phyloP scores from a whole-genome alignment of 805 yeast genomes.

The Yamadazyma philogaea region DNA sequence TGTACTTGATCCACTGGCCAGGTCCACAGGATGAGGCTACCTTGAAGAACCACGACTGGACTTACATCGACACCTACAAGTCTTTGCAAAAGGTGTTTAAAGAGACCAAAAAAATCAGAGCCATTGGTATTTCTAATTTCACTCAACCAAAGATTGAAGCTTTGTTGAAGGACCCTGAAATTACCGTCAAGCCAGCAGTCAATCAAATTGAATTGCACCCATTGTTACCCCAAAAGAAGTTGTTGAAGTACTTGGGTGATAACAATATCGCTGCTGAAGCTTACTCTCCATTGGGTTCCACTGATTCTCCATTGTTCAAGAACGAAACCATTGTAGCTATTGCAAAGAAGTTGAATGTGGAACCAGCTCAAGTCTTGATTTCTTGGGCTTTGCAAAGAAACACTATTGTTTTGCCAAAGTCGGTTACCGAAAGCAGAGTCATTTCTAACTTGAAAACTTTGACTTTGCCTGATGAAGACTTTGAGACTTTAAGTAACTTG shows the following conservation, averaged over 20 bases:
- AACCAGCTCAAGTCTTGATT: slow-evolving; percentile 34
- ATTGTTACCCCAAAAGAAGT: slow-evolving; percentile 36
- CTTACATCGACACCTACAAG: slow-evolving; percentile 42
- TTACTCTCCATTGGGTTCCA: slow-evolving; percentile 65
- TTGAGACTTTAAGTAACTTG: slow-evolving; percentile 30
- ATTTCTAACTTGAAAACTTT: slow-evolving; percentile 37
- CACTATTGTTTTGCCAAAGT: slow-evolving; percentile 39
- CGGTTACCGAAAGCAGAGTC: slow-evolving; percentile 35
- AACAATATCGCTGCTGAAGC: slow-evolving; percentile 69
- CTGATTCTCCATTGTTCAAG: slow-evolving; percentile 34
- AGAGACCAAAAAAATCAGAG: slow-evolving; percentile 28
- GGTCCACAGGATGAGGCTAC: slow-evolving; percentile 24
- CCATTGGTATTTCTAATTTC: slow-evolving; percentile 40
- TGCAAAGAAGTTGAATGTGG: slow-evolving; percentile 30
- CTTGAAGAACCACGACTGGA: slow-evolving; percentile 20
- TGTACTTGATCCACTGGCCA: slow-evolving; percentile 86
- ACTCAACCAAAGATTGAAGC: slow-evolving; percentile 26
- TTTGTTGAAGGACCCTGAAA: slow-evolving; percentile 23
- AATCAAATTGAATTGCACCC: slow-evolving; percentile 39
- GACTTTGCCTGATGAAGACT: slow-evolving; percentile 33
- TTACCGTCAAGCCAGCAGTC: slow-evolving; percentile 29
- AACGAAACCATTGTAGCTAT: slow-evolving; percentile 25
- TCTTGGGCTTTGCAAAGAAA: slow-evolving; percentile 41
- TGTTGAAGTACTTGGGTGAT: slow-evolving; percentile 48
- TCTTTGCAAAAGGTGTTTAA: slow-evolving; percentile 49